These are phyloP conservation scores for Trichoderma atroviride DNA, from an alignment of 2,329 filamentous ascomycete species.

Conservation along the genomic window DNA sequence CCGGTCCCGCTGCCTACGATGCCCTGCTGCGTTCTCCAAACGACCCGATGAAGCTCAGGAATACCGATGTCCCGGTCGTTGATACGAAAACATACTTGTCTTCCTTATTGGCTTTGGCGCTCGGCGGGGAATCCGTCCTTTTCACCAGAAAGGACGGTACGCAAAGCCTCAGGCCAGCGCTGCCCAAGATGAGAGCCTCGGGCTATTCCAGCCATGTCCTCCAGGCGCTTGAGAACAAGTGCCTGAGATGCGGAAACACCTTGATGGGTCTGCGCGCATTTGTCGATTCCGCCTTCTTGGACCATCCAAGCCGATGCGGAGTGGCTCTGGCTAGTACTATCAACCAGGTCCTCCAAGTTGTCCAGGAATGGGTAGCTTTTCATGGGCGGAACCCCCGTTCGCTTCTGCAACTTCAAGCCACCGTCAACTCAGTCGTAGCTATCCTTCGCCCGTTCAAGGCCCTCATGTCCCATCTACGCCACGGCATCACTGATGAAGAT, in stretches of 20 bases:
- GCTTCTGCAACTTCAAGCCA: slow-evolving; percentile 55
- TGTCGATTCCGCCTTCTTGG: slow-evolving; percentile 50
- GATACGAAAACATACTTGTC: slow-evolving; percentile 53
- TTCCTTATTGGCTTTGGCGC: slow-evolving; percentile 65
- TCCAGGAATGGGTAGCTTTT: slow-evolving; percentile 53
- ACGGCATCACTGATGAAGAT: slow-evolving; percentile 58
- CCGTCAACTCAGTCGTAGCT: slow-evolving; percentile 49
- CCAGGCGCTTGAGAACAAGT: slow-evolving; percentile 50
- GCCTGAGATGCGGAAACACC: slow-evolving; percentile 52
- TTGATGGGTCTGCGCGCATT: slow-evolving; percentile 51
- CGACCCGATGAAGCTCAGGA: slow-evolving; percentile 46
- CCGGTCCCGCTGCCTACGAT: slow-evolving; percentile 67
- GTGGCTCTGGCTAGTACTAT: slow-evolving; percentile 57
- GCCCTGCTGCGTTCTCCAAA: slow-evolving; percentile 53
- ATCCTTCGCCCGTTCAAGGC: slow-evolving; percentile 56
- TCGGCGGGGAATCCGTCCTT: slow-evolving; percentile 72
- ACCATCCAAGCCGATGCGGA: slow-evolving; percentile 48
- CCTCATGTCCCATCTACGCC: slow-evolving; percentile 52
- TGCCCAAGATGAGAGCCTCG: slow-evolving; percentile 54
- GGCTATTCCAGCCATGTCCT: slow-evolving; percentile 58
- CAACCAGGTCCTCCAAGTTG: slow-evolving; percentile 51
- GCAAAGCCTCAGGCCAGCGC: slow-evolving; percentile 54
- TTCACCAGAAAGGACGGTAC: slow-evolving; percentile 63
- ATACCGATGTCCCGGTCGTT: slow-evolving; percentile 47
- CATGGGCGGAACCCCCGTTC: slow-evolving; percentile 49